Conservation (phyloP, 768 basidiomycete species). For the Russula sp. region DNA sequence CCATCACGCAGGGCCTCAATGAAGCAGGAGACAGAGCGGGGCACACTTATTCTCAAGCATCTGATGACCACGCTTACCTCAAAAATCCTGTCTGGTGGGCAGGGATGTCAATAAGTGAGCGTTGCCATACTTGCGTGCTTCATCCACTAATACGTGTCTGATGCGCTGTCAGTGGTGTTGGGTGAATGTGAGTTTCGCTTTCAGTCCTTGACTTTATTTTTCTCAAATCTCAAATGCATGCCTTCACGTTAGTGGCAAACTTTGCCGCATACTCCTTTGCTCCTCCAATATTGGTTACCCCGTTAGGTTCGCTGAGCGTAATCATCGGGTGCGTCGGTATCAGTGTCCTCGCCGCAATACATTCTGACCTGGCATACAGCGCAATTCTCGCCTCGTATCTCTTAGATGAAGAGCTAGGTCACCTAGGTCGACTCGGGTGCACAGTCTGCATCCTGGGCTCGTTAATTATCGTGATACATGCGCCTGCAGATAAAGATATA, state of each 20-base stretch:
- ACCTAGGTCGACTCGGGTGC: constrained; percentile 86
- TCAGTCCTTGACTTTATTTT: constrained; percentile 4
- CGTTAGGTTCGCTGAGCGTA: constrained; percentile 94
- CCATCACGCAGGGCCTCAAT: constrained; percentile 70
- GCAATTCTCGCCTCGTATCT: constrained; percentile 93
- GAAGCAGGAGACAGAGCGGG: constrained; percentile 70
- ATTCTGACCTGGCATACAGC: constrained; percentile 40
- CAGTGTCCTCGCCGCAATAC: constrained; percentile 2
- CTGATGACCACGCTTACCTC: constrained; percentile 83
- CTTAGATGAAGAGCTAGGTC: constrained; percentile 90
- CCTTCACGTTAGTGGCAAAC: constrained; percentile 57
- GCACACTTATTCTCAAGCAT: constrained; percentile 50
- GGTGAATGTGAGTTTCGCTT: constrained; percentile 69
- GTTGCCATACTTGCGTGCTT: background rate
- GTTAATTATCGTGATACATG: constrained; percentile 92
- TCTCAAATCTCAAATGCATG: background rate
- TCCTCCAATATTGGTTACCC: constrained; percentile 96
- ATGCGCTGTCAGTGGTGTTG: constrained; percentile 62
- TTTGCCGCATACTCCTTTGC: constrained; percentile 98
- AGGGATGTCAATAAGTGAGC: constrained; percentile 87
- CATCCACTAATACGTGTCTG: background rate
- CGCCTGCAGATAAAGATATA: constrained; percentile 92
- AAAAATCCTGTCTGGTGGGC: constrained; percentile 97
- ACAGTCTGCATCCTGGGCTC: constrained; percentile 82
- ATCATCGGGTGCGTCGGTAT: constrained; percentile 75